Percentiles rank a stretch among this genome's conserved stretches.
These are phyloP conservation scores for Aspergillus aculeatinus DNA, from an alignment of 2,329 filamentous ascomycete species.

Conservation along the genomic window DNA sequence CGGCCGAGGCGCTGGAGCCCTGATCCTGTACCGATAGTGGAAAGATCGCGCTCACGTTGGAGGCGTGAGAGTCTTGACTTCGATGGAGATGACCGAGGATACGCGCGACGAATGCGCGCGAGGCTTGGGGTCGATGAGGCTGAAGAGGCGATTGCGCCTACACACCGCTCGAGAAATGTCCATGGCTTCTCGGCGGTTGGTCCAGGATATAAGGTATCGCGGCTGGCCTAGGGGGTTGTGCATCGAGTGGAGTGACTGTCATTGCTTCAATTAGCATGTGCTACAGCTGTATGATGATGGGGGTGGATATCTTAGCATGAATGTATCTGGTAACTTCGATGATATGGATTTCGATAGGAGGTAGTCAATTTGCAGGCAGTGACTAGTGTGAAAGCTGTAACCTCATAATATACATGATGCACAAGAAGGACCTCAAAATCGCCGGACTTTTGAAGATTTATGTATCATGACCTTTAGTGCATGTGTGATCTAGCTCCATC, in stretches of 20 bases:
- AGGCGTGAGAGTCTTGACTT: not conserved
- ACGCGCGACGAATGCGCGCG: not conserved
- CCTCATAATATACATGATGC: too few relatives aligned
- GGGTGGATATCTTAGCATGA: too few relatives aligned
- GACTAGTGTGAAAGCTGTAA: too few relatives aligned
- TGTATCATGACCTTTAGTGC: too few relatives aligned
- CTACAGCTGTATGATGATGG: not conserved
- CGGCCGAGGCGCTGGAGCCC: not conserved
- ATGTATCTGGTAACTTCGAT: not conserved
- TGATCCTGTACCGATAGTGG: not conserved
- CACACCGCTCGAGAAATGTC: not conserved
- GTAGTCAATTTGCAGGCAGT: too few relatives aligned
- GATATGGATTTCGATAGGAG: too few relatives aligned
- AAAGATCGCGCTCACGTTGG: not conserved
- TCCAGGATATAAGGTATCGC: constrained; percentile 6
- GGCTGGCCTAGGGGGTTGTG: not conserved
- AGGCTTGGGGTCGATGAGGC: not conserved
- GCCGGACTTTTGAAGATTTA: too few relatives aligned
- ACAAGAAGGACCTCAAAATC: too few relatives aligned
- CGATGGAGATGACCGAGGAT: not conserved
- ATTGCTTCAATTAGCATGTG: not conserved
- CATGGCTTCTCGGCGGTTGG: constrained; percentile 2
- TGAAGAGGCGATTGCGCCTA: not conserved
- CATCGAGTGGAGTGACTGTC: not conserved
- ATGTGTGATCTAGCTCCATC: too few relatives aligned